Percentiles rank a stretch among this genome's conserved stretches.
Conservation (phyloP, 2,329 filamentous ascomycete species). For the Xylariales sp. region DNA sequence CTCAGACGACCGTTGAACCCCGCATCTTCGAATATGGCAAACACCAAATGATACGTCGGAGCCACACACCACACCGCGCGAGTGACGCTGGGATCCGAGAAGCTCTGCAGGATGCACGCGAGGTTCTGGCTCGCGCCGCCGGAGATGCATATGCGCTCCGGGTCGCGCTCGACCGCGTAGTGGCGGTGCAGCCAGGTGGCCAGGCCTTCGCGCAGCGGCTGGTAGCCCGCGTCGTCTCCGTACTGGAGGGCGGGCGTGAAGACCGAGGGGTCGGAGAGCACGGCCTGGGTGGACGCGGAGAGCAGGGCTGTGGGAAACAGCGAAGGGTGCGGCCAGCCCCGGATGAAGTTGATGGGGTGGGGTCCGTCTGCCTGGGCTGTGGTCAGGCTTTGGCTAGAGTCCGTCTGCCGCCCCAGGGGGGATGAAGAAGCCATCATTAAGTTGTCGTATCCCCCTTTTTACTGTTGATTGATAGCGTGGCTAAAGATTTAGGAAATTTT, state of each 20-base stretch:
- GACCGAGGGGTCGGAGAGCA: conserved; percentile 56
- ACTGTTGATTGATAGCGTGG: no score
- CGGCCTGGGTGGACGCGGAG: conserved; percentile 52
- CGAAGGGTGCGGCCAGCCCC: conserved; percentile 60
- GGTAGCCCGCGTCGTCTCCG: conserved; percentile 71
- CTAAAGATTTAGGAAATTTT: no score
- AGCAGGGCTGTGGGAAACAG: conserved; percentile 65
- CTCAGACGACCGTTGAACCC: conserved; percentile 54
- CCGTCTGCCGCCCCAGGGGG: no score
- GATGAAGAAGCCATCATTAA: no score
- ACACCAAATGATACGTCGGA: conserved; percentile 63
- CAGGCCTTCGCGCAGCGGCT: conserved; percentile 63
- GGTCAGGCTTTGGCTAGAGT: no score
- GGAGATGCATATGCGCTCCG: conserved; percentile 56
- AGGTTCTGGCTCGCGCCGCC: conserved; percentile 65
- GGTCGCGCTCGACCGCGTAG: no score
- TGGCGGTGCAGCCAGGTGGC: conserved; percentile 65
- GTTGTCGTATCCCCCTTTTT: no score
- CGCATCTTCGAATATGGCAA: conserved; percentile 61
- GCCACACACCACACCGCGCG: conserved; percentile 61
- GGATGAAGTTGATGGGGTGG: conserved; percentile 62
- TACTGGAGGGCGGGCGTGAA: conserved; percentile 68
- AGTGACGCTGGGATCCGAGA: conserved; percentile 61
- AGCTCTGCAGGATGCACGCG: conserved; percentile 57
- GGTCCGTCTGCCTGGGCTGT: no score